These are phyloP conservation scores for Borovskyia barvae DNA, from an alignment of 208 protist genomes.

Conservation along the genomic window DNA sequence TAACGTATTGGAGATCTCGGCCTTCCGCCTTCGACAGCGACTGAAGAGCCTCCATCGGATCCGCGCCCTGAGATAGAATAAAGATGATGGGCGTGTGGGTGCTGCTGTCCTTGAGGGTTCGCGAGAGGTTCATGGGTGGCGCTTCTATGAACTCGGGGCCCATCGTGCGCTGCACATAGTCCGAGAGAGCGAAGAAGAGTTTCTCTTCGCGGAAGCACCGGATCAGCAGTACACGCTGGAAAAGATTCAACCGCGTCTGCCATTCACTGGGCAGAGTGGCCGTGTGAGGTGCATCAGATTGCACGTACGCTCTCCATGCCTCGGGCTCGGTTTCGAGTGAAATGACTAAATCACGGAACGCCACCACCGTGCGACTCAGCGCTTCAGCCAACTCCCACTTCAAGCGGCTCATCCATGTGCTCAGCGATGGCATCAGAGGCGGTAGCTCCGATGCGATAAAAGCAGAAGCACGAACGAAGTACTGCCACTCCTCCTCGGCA, in stretches of 20 bases:
- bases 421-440: slow-evolving; percentile 35
- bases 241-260: slow-evolving; percentile 60
- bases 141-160: slow-evolving; percentile 92
- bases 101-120: slow-evolving; percentile 85
- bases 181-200: slow-evolving; percentile 85
- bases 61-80: slow-evolving; percentile 96
- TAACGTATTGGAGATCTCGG: slow-evolving; percentile 87
- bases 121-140: slow-evolving; percentile 92
- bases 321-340: slow-evolving; percentile 41
- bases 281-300: slow-evolving; percentile 60
- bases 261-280: slow-evolving; percentile 56
- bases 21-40: slow-evolving; percentile 87
- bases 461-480: slow-evolving; percentile 88
- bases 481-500: slow-evolving; percentile 90
- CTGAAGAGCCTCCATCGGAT: slow-evolving; percentile 93
- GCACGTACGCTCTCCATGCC: slow-evolving; percentile 68
- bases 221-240: slow-evolving; percentile 94
- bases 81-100: slow-evolving; percentile 95
- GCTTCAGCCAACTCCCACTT: slow-evolving; percentile 89
- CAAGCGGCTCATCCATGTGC: slow-evolving; percentile 60
- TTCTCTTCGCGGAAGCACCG: slow-evolving; percentile 95
- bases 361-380: slow-evolving; percentile 73
- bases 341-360: slow-evolving; percentile 57
- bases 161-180: slow-evolving; percentile 91
- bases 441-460: slow-evolving; percentile 80